Conservation (phyloP, 1,284 basidiomycete genomes). For the Naganishia sp. region DNA sequence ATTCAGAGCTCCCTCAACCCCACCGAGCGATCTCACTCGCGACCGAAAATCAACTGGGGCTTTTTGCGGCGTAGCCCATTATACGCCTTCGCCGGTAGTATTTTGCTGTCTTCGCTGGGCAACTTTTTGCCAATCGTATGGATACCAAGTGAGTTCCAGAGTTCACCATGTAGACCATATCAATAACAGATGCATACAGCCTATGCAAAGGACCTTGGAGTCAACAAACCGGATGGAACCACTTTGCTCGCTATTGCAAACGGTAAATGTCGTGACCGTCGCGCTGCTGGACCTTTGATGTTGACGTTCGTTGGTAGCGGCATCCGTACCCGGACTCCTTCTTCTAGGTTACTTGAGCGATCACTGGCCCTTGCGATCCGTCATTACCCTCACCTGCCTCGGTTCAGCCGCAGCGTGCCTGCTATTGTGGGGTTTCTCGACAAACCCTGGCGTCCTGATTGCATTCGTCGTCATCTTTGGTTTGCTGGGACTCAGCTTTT, state of each 20-base stretch:
- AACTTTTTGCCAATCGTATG: slow-evolving; percentile 52
- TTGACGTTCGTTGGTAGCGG: slow-evolving; percentile 35
- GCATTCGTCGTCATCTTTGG: slow-evolving; percentile 45
- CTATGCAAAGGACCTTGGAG: slow-evolving; percentile 45
- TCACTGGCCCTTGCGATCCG: slow-evolving; percentile 40
- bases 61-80: slow-evolving; percentile 40
- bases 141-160: slow-evolving; percentile 45
- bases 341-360: slow-evolving; percentile 50
- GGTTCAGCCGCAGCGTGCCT: slow-evolving; percentile 46
- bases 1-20: background rate
- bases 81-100: slow-evolving; percentile 44
- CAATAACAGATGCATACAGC: slow-evolving; percentile 32
- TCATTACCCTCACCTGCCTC: slow-evolving; percentile 45
- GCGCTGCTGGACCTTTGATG: too few species aligned
- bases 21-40: slow-evolving; percentile 6
- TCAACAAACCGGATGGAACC: slow-evolving; percentile 46
- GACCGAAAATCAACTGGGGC: slow-evolving; percentile 18
- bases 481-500: slow-evolving; percentile 42
- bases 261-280: slow-evolving; percentile 34
- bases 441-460: slow-evolving; percentile 39
- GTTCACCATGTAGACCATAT: background rate
- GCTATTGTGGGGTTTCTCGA: slow-evolving; percentile 52
- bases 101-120: slow-evolving; percentile 47
- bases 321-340: slow-evolving; percentile 49
- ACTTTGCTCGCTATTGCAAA: slow-evolving; percentile 52